These are phyloP conservation scores for Podospora anserina DNA, from an alignment of 495 filamentous ascomycete species.

Conservation along the genomic window DNA sequence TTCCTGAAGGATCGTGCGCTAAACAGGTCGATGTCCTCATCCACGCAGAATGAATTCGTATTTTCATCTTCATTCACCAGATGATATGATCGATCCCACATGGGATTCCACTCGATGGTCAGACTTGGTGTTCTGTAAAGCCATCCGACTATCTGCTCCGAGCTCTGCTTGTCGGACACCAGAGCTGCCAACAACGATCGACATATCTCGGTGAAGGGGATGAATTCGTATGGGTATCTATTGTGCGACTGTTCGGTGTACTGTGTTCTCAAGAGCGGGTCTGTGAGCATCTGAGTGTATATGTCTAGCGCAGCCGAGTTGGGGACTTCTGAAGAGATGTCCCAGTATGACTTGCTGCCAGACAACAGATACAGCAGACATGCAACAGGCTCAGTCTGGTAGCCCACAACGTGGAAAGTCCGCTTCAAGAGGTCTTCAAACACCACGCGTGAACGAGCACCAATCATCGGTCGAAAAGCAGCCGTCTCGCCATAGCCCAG, in stretches of 20 bases:
- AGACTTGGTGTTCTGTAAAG: constrained; percentile 65
- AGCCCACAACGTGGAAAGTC: constrained; percentile 56
- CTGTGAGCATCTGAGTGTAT: constrained; percentile 50
- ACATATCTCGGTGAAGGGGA: constrained; percentile 64
- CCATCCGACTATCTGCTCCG: constrained; percentile 50
- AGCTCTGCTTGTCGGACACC: constrained; percentile 46
- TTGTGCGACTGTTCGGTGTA: constrained; percentile 61
- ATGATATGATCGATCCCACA: constrained; percentile 55
- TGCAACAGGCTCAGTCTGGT: constrained; percentile 62
- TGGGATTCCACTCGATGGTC: constrained; percentile 63
- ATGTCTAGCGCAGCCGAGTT: constrained; percentile 46
- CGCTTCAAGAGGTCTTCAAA: constrained; percentile 65
- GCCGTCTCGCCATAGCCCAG: constrained; percentile 45
- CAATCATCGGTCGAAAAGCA: constrained; percentile 46
- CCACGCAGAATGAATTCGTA: constrained; percentile 60
- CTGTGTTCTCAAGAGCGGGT: constrained; percentile 51
- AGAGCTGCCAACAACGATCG: constrained; percentile 38
- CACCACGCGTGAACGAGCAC: constrained; percentile 52
- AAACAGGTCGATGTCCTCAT: constrained; percentile 54
- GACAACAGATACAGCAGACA: constrained; percentile 60
- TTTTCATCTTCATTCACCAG: constrained; percentile 82
- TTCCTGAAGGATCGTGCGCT: constrained; percentile 31
- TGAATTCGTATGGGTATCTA: constrained; percentile 82
- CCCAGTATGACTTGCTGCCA: constrained; percentile 55
- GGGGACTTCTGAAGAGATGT: constrained; percentile 37